A percentile compares a stretch with the other conserved stretches of the same genome.
Evolutionary conservation across 805 yeast species (phyloP).

Genomic region (Teunomyces barrocoloradensis): DNA sequence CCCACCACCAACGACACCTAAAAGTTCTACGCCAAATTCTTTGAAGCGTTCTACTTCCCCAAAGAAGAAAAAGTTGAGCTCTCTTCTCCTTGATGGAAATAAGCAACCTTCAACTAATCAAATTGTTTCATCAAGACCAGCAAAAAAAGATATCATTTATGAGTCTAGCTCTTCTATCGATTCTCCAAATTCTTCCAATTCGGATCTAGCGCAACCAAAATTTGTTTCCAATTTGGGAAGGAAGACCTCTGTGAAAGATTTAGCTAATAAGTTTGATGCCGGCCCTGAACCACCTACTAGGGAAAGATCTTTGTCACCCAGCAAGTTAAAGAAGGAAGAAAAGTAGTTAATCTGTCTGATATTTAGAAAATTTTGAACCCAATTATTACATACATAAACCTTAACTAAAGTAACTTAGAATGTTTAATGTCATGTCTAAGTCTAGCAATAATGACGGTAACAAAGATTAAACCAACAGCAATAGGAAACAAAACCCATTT

Average conservation of each 20-base stretch:
- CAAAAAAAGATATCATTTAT: slow-evolving; percentile 26
- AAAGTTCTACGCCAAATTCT: slow-evolving; percentile 11
- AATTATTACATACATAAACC: background rate
- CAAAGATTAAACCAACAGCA: slow-evolving; percentile 34
- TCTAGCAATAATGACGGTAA: slow-evolving; percentile 49
- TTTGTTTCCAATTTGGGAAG: slow-evolving; percentile 25
- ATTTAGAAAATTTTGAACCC: background rate
- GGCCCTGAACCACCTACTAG: slow-evolving; percentile 12
- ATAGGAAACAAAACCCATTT: slow-evolving; percentile 44
- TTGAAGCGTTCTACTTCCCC: slow-evolving; percentile 40
- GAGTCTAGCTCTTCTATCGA: slow-evolving; percentile 7
- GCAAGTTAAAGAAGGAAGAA: slow-evolving; percentile 3
- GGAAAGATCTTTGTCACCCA: slow-evolving; percentile 16
- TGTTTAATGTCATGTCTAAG: slow-evolving; percentile 63
- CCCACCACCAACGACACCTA: slow-evolving; percentile 20
- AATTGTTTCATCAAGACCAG: slow-evolving; percentile 24
- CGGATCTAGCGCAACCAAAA: slow-evolving; percentile 28
- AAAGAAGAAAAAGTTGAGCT: slow-evolving; percentile 31
- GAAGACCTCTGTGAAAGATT: slow-evolving; percentile 32
- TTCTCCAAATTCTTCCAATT: slow-evolving; percentile 9
- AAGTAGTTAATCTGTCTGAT: background rate
- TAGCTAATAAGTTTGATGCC: slow-evolving; percentile 28
- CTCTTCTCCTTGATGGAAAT: slow-evolving; percentile 12
- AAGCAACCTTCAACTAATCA: slow-evolving; percentile 3
- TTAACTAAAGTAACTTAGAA: slow-evolving; percentile 48